These are phyloP conservation scores for Naumovozyma castellii DNA, from an alignment of 805 yeast genomes.

Conservation along the genomic window DNA sequence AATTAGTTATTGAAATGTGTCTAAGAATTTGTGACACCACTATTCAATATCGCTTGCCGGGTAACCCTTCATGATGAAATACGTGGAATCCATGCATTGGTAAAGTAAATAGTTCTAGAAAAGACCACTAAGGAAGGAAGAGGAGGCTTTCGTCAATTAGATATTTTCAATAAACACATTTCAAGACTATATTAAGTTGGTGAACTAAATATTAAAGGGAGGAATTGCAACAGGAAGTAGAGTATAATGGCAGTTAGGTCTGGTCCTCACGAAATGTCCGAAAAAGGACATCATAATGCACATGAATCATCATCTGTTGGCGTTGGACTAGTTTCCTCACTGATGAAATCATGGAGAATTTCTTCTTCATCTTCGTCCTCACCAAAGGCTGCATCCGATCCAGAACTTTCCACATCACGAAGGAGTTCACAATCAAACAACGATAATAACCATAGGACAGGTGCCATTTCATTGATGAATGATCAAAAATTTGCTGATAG, in stretches of 20 bases:
- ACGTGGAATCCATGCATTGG: too few relatives aligned
- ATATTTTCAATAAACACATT: too few relatives aligned
- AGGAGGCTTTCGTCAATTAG: too few relatives aligned
- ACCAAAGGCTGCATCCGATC: conserved; percentile 2
- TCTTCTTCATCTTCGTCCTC: conserved; percentile 9
- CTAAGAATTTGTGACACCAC: too few relatives aligned
- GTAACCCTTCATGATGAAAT: too few relatives aligned
- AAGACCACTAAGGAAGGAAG: too few relatives aligned
- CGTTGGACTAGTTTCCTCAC: conserved; percentile 16
- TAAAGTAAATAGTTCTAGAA: too few relatives aligned
- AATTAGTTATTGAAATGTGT: too few relatives aligned
- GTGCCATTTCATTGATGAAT: background rate
- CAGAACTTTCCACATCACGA: conserved; percentile 1
- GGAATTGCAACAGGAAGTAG: background rate
- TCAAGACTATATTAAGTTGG: background rate
- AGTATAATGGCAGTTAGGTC: conserved; percentile 22
- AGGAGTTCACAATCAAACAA: conserved; percentile 2
- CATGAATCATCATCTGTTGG: conserved; percentile 4
- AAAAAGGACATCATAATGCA: conserved; percentile 11
- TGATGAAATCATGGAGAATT: conserved; percentile 27
- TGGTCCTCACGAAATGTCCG: conserved; percentile 20
- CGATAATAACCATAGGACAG: background rate
- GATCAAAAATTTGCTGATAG: background rate
- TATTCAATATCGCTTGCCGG: too few relatives aligned
- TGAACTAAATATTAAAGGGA: background rate